These are phyloP conservation scores for Ilex aquifolium DNA, from an alignment of 257 asterid species.

Conservation along the genomic window DNA sequence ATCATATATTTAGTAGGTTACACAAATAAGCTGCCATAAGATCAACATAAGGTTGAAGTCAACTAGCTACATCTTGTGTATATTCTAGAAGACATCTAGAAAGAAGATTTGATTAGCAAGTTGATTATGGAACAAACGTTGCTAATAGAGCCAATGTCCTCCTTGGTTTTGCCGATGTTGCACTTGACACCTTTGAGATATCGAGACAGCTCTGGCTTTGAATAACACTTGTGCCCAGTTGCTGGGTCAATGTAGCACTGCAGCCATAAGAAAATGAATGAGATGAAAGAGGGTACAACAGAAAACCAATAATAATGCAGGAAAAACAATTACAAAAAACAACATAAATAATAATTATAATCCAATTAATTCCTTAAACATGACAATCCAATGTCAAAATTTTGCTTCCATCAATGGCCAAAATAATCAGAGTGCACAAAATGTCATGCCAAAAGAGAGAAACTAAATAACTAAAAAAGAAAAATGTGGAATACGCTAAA, in stretches of 20 bases:
- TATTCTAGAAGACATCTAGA: too few relatives aligned
- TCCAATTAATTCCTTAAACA: too few relatives aligned
- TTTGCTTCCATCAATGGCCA: too few relatives aligned
- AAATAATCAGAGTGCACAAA: too few relatives aligned
- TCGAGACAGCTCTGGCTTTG: conserved; percentile 42
- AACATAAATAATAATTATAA: background rate
- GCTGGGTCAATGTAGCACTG: conserved; percentile 51
- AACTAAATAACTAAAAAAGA: too few relatives aligned
- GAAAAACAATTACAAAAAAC: too few relatives aligned
- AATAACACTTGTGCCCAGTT: conserved; percentile 46
- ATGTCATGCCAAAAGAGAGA: too few relatives aligned
- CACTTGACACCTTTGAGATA: conserved; percentile 30
- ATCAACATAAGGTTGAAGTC: too few relatives aligned
- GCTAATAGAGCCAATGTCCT: conserved; percentile 10
- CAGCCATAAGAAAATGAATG: conserved; percentile 12
- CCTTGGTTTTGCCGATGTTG: conserved; percentile 11
- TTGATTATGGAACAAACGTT: background rate
- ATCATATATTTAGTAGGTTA: background rate
- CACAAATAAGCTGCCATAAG: too few relatives aligned
- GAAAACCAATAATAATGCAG: background rate
- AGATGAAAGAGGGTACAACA: background rate
- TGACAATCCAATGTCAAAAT: too few relatives aligned
- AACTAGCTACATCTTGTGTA: too few relatives aligned
- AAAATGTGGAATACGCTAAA: too few relatives aligned
- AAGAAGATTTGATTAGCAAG: background rate